Percentiles rank a stretch among this genome's conserved stretches.
phyloP scores from a whole-genome alignment of 2,329 filamentous ascomycete genomes.

The Penicillium vulpinum region DNA sequence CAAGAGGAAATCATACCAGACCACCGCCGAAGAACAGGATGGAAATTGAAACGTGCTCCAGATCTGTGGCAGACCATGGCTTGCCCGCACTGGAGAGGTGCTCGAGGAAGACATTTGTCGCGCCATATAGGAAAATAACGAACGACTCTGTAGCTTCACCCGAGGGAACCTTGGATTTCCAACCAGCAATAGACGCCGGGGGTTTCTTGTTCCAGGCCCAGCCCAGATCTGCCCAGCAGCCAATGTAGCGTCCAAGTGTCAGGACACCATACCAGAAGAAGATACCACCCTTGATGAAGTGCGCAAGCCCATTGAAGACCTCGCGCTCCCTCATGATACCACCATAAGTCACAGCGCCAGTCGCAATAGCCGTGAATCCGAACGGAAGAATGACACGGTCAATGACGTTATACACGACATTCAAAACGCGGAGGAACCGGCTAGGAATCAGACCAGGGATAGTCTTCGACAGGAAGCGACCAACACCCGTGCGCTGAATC shows the following conservation, averaged over 20 bases:
- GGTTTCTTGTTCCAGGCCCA: slow-evolving; percentile 95
- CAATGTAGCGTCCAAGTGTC: slow-evolving; percentile 85
- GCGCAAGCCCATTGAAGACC: slow-evolving; percentile 83
- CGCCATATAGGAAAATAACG: slow-evolving; percentile 86
- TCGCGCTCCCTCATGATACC: slow-evolving; percentile 73
- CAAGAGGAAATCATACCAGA: slow-evolving; percentile 54
- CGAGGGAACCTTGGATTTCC: slow-evolving; percentile 64
- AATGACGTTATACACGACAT: slow-evolving; percentile 64
- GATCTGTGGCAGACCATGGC: slow-evolving; percentile 73
- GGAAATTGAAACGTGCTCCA: slow-evolving; percentile 91
- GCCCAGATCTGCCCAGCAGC: slow-evolving; percentile 83
- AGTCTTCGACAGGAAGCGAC: slow-evolving; percentile 55
- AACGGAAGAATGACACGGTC: slow-evolving; percentile 77
- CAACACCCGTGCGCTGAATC: slow-evolving; percentile 48
- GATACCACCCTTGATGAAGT: slow-evolving; percentile 91
- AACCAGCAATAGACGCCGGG: slow-evolving; percentile 55
- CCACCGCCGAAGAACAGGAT: slow-evolving; percentile 93
- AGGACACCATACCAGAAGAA: slow-evolving; percentile 93
- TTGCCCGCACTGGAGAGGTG: slow-evolving; percentile 73
- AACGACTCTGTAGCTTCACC: slow-evolving; percentile 89
- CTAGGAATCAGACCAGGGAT: slow-evolving; percentile 58
- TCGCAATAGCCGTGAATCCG: slow-evolving; percentile 70
- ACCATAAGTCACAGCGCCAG: slow-evolving; percentile 73
- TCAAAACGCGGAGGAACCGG: slow-evolving; percentile 59
- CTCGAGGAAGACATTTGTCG: slow-evolving; percentile 89